A percentile compares a stretch with the other conserved stretches of the same genome.
phyloP scores from a whole-genome alignment of 345 rosid species.

The Dipteronia dyeriana region DNA sequence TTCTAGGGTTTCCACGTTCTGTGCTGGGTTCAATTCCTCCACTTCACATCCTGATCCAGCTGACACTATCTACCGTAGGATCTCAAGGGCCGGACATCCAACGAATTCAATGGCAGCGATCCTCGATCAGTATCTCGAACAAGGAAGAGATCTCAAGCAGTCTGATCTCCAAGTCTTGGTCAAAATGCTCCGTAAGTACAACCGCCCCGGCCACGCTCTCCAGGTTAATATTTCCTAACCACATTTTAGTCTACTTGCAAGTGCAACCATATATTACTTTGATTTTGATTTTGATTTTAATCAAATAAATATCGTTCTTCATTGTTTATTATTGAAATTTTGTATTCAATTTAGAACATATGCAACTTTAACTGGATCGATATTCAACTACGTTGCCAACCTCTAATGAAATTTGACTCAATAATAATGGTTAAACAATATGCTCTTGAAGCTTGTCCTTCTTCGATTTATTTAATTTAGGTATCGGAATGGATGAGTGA shows the following conservation, averaged over 20 bases:
- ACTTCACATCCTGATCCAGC: constrained; percentile 18
- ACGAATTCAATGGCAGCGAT: constrained; percentile 34
- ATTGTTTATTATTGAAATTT: no score
- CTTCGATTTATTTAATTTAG: constrained; percentile 21
- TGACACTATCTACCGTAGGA: constrained; percentile 39
- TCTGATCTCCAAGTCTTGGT: constrained; percentile 34
- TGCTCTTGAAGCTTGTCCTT: not conserved
- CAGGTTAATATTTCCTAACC: constrained; percentile 31
- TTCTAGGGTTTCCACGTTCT: constrained; percentile 1
- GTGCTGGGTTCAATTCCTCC: constrained; percentile 21
- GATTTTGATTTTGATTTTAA: not conserved
- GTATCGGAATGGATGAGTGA: constrained; percentile 48
- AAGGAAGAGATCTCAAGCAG: constrained; percentile 35
- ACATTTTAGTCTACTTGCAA: no score
- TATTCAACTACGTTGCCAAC: no score
- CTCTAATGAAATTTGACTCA: no score
- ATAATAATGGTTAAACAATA: no score
- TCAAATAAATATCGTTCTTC: not conserved
- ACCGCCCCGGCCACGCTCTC: constrained; percentile 52
- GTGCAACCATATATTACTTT: no score
- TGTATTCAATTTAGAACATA: no score
- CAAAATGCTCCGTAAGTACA: constrained; percentile 41
- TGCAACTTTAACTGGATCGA: no score
- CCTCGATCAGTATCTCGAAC: constrained; percentile 57
- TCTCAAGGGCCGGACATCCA: constrained; percentile 40